Conservation (phyloP, 169 alveolate species). For the Plasmodium malariae region DNA sequence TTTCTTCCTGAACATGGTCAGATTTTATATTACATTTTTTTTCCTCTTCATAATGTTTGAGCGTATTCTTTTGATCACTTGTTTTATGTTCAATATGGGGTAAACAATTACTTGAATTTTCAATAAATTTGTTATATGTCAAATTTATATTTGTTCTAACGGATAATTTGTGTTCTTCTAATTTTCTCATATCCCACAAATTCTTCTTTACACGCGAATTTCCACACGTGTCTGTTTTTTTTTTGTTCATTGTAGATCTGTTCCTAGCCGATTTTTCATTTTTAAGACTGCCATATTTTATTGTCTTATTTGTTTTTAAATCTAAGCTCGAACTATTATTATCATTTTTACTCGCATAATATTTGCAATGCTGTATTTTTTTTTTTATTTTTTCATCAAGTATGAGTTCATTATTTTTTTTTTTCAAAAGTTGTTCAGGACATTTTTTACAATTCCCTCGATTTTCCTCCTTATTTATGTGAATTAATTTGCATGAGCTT, state of each 20-base stretch:
- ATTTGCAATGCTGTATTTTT: not conserved
- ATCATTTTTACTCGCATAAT: not conserved
- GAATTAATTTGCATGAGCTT: constrained; percentile 15
- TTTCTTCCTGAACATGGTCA: not conserved
- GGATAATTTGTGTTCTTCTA: not conserved
- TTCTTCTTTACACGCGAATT: not conserved
- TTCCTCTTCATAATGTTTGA: not conserved
- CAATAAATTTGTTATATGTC: not conserved
- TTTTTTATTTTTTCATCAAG: not conserved
- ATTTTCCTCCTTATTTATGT: constrained; percentile 15
- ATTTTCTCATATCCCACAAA: not conserved
- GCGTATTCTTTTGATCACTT: not conserved
- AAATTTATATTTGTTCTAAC: not conserved
- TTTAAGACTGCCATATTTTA: not conserved
- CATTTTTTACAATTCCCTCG: constrained; percentile 1
- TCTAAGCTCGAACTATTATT: not conserved
- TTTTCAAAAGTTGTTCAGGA: not conserved
- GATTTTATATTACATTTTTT: not conserved
- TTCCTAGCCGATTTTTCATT: not conserved
- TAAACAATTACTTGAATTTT: not conserved
- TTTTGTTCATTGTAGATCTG: not conserved
- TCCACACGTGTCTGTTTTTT: not conserved
- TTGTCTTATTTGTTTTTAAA: constrained; percentile 5
- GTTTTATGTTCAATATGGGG: not conserved
- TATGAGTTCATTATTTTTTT: not conserved